Percentiles rank a stretch among this genome's conserved stretches.
These are phyloP conservation scores for Capsella bursapastoris DNA, from an alignment of 345 rosid species.

Conservation along the genomic window DNA sequence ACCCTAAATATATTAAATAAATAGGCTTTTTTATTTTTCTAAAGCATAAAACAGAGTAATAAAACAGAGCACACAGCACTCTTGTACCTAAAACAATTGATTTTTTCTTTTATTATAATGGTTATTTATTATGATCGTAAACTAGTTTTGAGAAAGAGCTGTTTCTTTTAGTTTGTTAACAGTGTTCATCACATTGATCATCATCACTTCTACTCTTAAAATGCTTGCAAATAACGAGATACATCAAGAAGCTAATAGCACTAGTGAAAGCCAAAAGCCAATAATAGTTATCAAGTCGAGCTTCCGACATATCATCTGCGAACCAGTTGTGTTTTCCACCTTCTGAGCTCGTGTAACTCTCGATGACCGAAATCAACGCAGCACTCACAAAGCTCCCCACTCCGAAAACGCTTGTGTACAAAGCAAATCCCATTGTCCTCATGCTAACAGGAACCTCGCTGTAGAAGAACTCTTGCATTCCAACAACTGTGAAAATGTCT, in stretches of 20 bases:
- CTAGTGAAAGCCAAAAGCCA: conserved; percentile 75
- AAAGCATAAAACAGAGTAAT: too few relatives aligned
- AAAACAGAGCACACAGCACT: too few relatives aligned
- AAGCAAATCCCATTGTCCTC: conserved; percentile 92
- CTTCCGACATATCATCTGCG: conserved; percentile 85
- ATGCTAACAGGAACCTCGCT: conserved; percentile 81
- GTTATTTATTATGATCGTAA: neutral
- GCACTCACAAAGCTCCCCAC: conserved; percentile 93
- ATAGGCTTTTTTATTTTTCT: too few relatives aligned
- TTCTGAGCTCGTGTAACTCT: conserved; percentile 49
- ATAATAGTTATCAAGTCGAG: conserved; percentile 73
- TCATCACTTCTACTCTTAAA: conserved; percentile 53
- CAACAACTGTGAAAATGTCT: conserved; percentile 92
- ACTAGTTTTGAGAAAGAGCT: neutral
- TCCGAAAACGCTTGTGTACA: conserved; percentile 91
- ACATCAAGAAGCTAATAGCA: conserved; percentile 60
- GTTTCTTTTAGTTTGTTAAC: conserved; percentile 20
- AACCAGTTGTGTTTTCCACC: conserved; percentile 72
- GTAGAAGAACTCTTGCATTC: conserved; percentile 98
- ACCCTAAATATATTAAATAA: too few relatives aligned
- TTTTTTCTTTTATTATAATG: too few relatives aligned
- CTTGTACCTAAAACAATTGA: too few relatives aligned
- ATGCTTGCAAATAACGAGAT: conserved; percentile 60
- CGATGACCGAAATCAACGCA: conserved; percentile 63
- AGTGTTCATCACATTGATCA: conserved; percentile 36